These are phyloP conservation scores for Geum urbanum DNA, from an alignment of 306 rosid genomes.

Conservation along the genomic window DNA sequence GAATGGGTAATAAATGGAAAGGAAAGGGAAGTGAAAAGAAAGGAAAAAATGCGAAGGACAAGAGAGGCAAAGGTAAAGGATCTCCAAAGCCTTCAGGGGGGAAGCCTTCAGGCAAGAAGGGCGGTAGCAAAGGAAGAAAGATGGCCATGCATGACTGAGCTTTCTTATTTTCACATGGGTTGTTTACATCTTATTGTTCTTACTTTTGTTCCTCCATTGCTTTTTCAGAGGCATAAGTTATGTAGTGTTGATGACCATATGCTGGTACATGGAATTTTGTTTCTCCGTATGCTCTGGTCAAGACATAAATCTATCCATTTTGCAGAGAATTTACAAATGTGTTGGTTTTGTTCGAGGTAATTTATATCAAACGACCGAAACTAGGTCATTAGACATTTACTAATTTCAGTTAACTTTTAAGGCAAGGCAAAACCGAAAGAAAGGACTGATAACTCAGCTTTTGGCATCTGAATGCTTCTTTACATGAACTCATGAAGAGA, in stretches of 20 bases:
- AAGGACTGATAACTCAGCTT: too few relatives aligned
- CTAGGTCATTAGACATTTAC: too few relatives aligned
- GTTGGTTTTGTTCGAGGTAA: too few relatives aligned
- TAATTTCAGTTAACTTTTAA: too few relatives aligned
- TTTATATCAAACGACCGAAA: too few relatives aligned
- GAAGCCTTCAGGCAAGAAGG: constrained; percentile 41
- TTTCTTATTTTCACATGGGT: neutral
- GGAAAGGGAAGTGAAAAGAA: constrained; percentile 40
- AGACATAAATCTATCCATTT: neutral
- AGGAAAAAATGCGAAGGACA: constrained; percentile 11
- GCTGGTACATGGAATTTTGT: neutral
- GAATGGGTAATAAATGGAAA: constrained; percentile 31
- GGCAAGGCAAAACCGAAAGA: too few relatives aligned
- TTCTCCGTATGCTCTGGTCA: neutral
- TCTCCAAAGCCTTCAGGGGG: constrained; percentile 21
- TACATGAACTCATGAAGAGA: too few relatives aligned
- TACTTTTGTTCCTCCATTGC: neutral
- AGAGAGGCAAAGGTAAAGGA: constrained; percentile 52
- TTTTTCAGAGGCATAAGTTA: neutral
- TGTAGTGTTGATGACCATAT: neutral
- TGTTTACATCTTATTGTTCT: neutral
- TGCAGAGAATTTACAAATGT: neutral
- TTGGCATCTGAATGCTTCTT: too few relatives aligned
- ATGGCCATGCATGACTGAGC: constrained; percentile 13
- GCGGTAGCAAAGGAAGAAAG: constrained; percentile 31